A percentile compares a stretch with the other conserved stretches of the same genome.
Conservation (phyloP, 768 basidiomycete species). For the Termitomyces sp. region DNA sequence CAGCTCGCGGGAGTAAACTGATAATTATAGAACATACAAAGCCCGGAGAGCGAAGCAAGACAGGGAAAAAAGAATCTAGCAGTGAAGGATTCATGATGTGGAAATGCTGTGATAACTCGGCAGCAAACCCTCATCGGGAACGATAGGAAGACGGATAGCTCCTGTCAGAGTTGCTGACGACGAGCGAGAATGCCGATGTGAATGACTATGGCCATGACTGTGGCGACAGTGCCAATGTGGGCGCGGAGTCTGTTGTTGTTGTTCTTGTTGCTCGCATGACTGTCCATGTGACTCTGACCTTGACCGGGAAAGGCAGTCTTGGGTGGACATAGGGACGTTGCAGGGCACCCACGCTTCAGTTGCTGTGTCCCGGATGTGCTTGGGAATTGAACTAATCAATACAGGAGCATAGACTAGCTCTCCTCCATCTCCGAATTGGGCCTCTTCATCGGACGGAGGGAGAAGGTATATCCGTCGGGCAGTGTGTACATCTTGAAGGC, state of each 20-base stretch:
- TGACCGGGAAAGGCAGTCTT: slow-evolving; percentile 10
- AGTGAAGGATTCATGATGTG: slow-evolving; percentile 6
- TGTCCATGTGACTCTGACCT: slow-evolving; percentile 16
- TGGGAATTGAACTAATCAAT: slow-evolving; percentile 48
- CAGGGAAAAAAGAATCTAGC: not conserved
- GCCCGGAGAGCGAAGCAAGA: not conserved
- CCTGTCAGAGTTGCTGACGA: slow-evolving; percentile 26
- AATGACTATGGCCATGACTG: slow-evolving; percentile 19
- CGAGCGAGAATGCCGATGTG: slow-evolving; percentile 18
- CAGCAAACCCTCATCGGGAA: slow-evolving; percentile 40
- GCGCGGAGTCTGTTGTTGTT: slow-evolving; percentile 14
- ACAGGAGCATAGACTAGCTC: slow-evolving; percentile 70
- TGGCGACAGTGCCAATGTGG: slow-evolving; percentile 25
- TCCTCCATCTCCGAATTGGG: slow-evolving; percentile 15
- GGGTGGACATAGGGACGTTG: slow-evolving; percentile 16
- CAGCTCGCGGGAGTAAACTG: not conserved
- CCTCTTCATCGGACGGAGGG: slow-evolving; percentile 24
- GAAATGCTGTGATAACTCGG: slow-evolving; percentile 21
- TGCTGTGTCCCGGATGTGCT: slow-evolving; percentile 45
- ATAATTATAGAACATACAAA: slow-evolving; percentile 6
- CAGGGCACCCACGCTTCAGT: slow-evolving; percentile 63
- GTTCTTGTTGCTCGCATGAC: slow-evolving; percentile 17
- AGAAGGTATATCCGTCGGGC: slow-evolving; percentile 64
- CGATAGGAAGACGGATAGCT: slow-evolving; percentile 38
- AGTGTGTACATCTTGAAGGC: slow-evolving; percentile 16